phyloP scores from a whole-genome alignment of 805 yeast species.

The Teunomyces stri region DNA sequence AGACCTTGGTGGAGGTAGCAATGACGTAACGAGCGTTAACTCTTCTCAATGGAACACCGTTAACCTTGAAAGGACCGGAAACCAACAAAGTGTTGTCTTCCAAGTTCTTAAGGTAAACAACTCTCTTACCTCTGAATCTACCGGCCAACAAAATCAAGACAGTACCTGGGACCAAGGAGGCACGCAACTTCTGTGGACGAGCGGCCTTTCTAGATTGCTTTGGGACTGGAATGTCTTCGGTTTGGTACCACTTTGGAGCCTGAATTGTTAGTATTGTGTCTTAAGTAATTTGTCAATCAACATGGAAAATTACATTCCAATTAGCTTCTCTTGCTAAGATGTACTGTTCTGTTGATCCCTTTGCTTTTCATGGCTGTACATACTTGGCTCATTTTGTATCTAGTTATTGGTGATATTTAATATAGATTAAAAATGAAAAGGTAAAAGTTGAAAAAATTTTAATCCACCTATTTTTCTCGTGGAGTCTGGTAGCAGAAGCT shows the following conservation, averaged over 20 bases:
- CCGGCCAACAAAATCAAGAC: constrained; percentile 97
- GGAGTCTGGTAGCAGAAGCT: constrained; percentile 4
- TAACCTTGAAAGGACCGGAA: constrained; percentile 98
- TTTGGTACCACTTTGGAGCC: constrained; percentile 93
- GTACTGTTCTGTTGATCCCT: neutral
- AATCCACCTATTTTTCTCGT: constrained; percentile 11
- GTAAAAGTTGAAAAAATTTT: constrained; percentile 10
- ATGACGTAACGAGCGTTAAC: constrained; percentile 98
- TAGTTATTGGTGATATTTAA: constrained; percentile 15
- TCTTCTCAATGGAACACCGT: constrained; percentile 99
- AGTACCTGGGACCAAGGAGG: constrained; percentile 96
- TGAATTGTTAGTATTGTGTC: constrained; percentile 24
- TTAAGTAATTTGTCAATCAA: neutral
- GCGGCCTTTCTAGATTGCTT: constrained; percentile 87
- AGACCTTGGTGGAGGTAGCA: constrained; percentile 94
- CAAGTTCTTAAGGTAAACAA: constrained; percentile 92
- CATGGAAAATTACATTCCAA: neutral
- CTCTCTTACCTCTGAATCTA: constrained; percentile 99
- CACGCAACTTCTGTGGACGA: constrained; percentile 93
- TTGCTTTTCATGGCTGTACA: constrained; percentile 1
- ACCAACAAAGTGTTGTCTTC: constrained; percentile 98
- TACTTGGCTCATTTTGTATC: constrained; percentile 20
- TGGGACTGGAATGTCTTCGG: constrained; percentile 85
- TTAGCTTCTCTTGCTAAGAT: neutral
- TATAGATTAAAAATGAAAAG: constrained; percentile 10